Evolutionary conservation across 2,329 filamentous ascomycete species (phyloP).

Genomic region (Cyphellophora attinorum): DNA sequence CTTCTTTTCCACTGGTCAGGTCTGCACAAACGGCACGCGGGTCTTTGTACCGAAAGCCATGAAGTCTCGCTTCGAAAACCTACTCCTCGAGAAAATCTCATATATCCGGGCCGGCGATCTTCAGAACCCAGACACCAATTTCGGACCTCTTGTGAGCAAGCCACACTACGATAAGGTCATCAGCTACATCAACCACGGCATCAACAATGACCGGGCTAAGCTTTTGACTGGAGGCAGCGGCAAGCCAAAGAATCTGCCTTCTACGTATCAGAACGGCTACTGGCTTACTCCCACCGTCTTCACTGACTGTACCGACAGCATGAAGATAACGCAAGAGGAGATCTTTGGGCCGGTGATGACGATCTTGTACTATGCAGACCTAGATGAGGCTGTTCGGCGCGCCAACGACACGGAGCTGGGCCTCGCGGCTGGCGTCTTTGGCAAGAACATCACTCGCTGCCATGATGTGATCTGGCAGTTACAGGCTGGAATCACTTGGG

Average conservation of each 20-base stretch:
- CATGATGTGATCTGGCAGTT: slow-evolving; percentile 62
- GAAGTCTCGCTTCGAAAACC: slow-evolving; percentile 58
- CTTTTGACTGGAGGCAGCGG: slow-evolving; percentile 62
- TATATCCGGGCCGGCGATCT: slow-evolving; percentile 64
- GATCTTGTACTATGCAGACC: slow-evolving; percentile 61
- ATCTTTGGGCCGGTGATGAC: slow-evolving; percentile 86
- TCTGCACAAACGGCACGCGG: slow-evolving; percentile 85
- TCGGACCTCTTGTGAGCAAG: slow-evolving; percentile 70
- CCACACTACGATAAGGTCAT: slow-evolving; percentile 67
- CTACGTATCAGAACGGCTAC: slow-evolving; percentile 53
- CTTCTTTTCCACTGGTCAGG: slow-evolving; percentile 83
- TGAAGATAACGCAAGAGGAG: slow-evolving; percentile 72
- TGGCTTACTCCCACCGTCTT: slow-evolving; percentile 81
- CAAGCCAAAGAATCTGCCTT: slow-evolving; percentile 45
- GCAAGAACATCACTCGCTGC: slow-evolving; percentile 61
- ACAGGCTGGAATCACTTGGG: slow-evolving; percentile 81
- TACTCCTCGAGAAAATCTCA: slow-evolving; percentile 59
- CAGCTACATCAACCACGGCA: slow-evolving; percentile 67
- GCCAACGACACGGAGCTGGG: slow-evolving; percentile 72
- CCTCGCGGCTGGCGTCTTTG: slow-evolving; percentile 76
- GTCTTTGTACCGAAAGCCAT: slow-evolving; percentile 67
- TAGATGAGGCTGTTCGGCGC: slow-evolving; percentile 60
- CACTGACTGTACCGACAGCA: slow-evolving; percentile 72
- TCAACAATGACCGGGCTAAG: slow-evolving; percentile 61
- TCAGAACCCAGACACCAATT: slow-evolving; percentile 65